Base-by-base conservation (phyloP, 805 yeast species). In the Debaryomyces tyrocola region DNA sequence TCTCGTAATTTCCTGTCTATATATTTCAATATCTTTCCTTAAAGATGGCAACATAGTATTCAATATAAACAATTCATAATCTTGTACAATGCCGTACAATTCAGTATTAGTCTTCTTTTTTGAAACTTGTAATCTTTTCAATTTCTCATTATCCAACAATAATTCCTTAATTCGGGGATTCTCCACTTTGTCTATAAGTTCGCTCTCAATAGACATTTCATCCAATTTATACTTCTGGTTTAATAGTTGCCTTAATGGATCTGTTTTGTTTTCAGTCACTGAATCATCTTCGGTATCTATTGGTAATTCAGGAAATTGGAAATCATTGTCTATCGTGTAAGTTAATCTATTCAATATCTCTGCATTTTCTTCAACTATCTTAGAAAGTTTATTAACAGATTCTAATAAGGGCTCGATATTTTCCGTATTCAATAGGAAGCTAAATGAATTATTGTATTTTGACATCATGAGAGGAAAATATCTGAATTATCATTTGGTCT, bases 61-160 rank as follows among this genome's bases (percentile, higher is more conserved):
- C 2, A 58, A 46, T 3, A 70, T 54, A n/a, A 66, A 58, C 18
- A 38, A 42, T 43, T 70, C 73, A 53, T 70, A 72, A 18, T 58
- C 58, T 17, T 54, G 46, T 11, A 65, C 48, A 0, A 67, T 47
- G 28, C 49, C 41, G 12, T 54, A 44, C 6, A 68, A 49, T 28
- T 66, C 54, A 18, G 44, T 20, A 47, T 70, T 71, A 27, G 52
- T 57, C n/a, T 33, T 38, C 9, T 24, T 43, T 20, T 63, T 63
- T 20, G 43, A 44, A 15, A 46, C 47, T 34, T 57, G 54, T 6
- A 70, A 42, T 6, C 36, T 33, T 17, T 51, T 46, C 7, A 72
- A 58, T 41, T 58, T 56, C 35, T 52, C 50, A 40, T 61, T 68
- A 41, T 72, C 75, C 4, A 44, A 21, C 4, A 60, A 46, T n/a